phyloP scores from a whole-genome alignment of 331 rosid genomes.

The Pyracantha coccinea region DNA sequence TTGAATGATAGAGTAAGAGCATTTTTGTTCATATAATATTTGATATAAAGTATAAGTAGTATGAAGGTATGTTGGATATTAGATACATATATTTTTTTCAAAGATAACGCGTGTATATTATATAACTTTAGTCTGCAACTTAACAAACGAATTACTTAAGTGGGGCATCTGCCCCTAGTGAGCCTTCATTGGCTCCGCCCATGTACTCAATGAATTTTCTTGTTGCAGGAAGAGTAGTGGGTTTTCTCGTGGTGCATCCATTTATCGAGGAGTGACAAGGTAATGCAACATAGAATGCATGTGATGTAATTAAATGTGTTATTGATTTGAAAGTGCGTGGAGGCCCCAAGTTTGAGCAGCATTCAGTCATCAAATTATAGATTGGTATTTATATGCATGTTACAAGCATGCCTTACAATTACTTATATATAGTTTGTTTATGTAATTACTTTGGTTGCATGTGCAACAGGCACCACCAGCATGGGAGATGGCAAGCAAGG shows the following conservation, averaged over 20 bases:
- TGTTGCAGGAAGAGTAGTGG: slow-evolving; percentile 88
- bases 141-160: too few relatives aligned
- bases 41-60: too few relatives aligned
- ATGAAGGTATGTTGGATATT: too few relatives aligned
- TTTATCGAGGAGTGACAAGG: slow-evolving; percentile 96
- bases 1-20: too few relatives aligned
- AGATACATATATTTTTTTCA: too few relatives aligned
- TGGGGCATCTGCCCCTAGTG: too few relatives aligned
- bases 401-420: background rate
- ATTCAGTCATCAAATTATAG: background rate
- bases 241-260: slow-evolving; percentile 95
- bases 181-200: too few relatives aligned
- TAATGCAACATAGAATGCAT: slow-evolving; percentile 8
- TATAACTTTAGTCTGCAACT: too few relatives aligned
- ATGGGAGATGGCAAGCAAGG: slow-evolving; percentile 98
- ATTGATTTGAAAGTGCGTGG: background rate
- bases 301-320: background rate
- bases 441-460: background rate
- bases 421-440: background rate
- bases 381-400: background rate
- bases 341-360: background rate
- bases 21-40: too few relatives aligned
- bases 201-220: background rate
- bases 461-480: slow-evolving; percentile 76
- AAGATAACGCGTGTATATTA: too few relatives aligned